Evolutionary conservation across 345 rosid species (phyloP).

Genomic region (Mercurialis annua): DNA sequence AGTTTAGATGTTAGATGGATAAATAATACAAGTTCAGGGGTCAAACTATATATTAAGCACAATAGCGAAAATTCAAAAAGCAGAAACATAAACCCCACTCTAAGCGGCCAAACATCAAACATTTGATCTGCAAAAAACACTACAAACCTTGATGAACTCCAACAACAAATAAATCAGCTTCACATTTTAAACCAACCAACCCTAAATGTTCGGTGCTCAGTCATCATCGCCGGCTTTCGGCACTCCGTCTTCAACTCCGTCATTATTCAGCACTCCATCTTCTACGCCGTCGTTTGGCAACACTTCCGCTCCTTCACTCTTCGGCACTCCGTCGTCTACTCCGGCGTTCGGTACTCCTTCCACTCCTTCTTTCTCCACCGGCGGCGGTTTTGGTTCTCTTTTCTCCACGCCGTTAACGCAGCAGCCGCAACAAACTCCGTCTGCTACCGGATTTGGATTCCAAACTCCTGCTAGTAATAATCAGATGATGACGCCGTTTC

Average conservation of each 20-base stretch:
- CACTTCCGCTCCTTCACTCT: constrained; percentile 46
- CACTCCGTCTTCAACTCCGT: constrained; percentile 42
- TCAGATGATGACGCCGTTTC: constrained; percentile 40
- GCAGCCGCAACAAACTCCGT: constrained; percentile 29
- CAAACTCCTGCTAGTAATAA: constrained; percentile 40
- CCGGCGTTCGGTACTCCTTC: constrained; percentile 50
- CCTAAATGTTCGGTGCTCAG: constrained; percentile 35
- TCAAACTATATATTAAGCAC: too few relatives aligned
- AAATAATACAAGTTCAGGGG: too few relatives aligned
- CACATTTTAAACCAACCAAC: too few relatives aligned
- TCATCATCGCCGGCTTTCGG: constrained; percentile 51
- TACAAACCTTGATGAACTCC: neutral
- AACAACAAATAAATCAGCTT: neutral
- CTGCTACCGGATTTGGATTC: constrained; percentile 51
- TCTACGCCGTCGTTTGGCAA: constrained; percentile 28
- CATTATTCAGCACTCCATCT: constrained; percentile 37
- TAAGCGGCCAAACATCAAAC: constrained; percentile 23
- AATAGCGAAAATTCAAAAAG: too few relatives aligned
- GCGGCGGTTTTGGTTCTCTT: constrained; percentile 62
- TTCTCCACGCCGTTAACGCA: constrained; percentile 69
- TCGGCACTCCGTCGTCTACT: constrained; percentile 51
- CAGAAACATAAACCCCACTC: too few relatives aligned
- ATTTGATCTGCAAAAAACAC: neutral
- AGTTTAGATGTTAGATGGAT: too few relatives aligned
- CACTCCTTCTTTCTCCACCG: constrained; percentile 52